Evolutionary conservation across 2,329 filamentous ascomycete species (phyloP).

Genomic region (Talaromyces rugulosus): DNA sequence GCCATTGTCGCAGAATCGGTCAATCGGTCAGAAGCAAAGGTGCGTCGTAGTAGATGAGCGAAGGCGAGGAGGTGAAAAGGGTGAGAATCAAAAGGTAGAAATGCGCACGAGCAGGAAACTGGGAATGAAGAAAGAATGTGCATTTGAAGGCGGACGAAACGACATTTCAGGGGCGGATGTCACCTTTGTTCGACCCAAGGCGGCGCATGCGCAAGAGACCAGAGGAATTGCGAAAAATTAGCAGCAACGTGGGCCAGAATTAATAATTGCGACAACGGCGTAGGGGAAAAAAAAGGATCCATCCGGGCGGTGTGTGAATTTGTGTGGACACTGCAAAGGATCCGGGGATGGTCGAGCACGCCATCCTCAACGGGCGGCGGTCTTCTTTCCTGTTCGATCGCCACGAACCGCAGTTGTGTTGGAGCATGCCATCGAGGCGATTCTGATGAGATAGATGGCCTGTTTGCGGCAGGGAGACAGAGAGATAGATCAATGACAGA

Average conservation of each 20-base stretch:
- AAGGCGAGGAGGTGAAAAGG: not conserved
- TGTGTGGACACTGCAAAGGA: not conserved
- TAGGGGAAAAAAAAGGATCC: not conserved
- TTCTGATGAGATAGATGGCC: not conserved
- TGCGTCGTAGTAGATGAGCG: not conserved
- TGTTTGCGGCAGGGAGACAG: too few species aligned
- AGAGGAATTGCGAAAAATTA: conserved; percentile 8
- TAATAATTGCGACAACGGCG: not conserved
- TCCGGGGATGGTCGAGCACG: not conserved
- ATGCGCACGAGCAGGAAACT: conserved; percentile 12
- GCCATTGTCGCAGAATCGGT: not conserved
- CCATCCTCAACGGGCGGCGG: not conserved
- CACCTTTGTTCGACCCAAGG: conserved; percentile 6
- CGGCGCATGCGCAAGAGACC: conserved; percentile 1
- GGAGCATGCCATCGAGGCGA: not conserved
- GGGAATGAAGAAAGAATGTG: conserved; percentile 1
- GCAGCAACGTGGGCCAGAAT: not conserved
- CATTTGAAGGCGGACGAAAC: not conserved
- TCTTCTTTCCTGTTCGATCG: not conserved
- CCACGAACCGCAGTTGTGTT: not conserved
- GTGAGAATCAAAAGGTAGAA: not conserved
- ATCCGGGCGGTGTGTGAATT: not conserved
- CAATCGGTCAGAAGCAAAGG: not conserved
- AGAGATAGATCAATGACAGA: too few species aligned
- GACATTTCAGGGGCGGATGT: conserved; percentile 3